Evolutionary conservation across 2,329 filamentous ascomycete genomes (phyloP), one percentile per base, ranked within the genome.

Genomic region (Beauveria sp.): DNA sequence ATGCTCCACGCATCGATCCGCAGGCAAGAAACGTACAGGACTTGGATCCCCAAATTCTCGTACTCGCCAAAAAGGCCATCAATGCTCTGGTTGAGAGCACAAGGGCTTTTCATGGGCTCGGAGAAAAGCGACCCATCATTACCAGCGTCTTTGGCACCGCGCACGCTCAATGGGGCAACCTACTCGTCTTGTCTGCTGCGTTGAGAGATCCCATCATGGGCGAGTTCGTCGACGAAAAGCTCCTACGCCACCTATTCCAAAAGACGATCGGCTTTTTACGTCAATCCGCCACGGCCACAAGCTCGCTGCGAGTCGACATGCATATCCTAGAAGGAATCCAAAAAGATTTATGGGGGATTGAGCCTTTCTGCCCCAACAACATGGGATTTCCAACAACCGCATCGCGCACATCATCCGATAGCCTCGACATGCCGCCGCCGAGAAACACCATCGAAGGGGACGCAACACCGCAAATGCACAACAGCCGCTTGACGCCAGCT

Each of bases 71-170:
- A 54, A 79, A 78, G 64, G 91, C 88, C 63, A 82, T 95, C 61
- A 78, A 85, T 49, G 90, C 91, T 7, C 85, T 96, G 1, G 86
- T 96, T 58, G 81, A 89, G 70, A 97, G 93, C 72, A 98, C 93
- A 0, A 83, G 86, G 60, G 91, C 92, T 1, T 96, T 98, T 70
- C 81, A 88, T 65, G 79, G 80, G 2, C 79, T 90, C 28, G 78
- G 83, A 18, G 74, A 77, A n/a, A 75, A 83, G 64, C 84, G 91
- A 34, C 85, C 90, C 9, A 88, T 97, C 57, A 87, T 98, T 60
- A 98, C 93, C n/a, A 98, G 97, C 68, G 87, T 96, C 26, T 96
- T 96, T 74, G 93, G 93, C 58, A 98, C 93, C 20, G 89, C 92
- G 64, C 93, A 97, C 80, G 93, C 93, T 6, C 95, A 99, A 91